Evolutionary conservation across 805 yeast species (phyloP).

Genomic region (Sungouiella thailandica): DNA sequence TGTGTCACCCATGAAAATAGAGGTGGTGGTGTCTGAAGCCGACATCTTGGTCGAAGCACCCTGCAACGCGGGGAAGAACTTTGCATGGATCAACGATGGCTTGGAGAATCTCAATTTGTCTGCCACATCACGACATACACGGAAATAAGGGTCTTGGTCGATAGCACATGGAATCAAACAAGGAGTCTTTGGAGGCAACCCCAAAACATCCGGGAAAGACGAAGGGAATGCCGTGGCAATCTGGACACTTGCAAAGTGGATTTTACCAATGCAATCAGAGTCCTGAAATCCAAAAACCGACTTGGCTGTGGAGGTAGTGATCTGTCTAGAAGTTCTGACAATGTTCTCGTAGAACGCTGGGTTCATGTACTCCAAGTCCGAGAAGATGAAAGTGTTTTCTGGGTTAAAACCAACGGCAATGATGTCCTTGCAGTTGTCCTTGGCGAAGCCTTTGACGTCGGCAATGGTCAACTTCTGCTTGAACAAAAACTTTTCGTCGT

Average conservation of each 20-base stretch:
- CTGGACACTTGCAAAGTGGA: conserved; percentile 94
- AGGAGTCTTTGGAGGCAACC: conserved; percentile 83
- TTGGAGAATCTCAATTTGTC: conserved; percentile 84
- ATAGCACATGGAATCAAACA: conserved; percentile 98
- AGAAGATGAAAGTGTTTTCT: conserved; percentile 90
- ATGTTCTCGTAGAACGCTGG: conserved; percentile 92
- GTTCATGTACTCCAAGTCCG: conserved; percentile 90
- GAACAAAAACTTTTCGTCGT: conserved; percentile 94
- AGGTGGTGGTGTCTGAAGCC: conserved; percentile 84
- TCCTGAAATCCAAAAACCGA: conserved; percentile 96
- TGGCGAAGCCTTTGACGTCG: conserved; percentile 77
- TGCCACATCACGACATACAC: conserved; percentile 97
- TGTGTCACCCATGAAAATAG: conserved; percentile 94
- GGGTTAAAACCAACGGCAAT: conserved; percentile 93
- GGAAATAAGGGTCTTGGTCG: conserved; percentile 97
- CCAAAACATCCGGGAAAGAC: conserved; percentile 91
- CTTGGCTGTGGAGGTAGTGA: conserved; percentile 94
- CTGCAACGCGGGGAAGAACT: conserved; percentile 97
- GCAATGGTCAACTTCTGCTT: conserved; percentile 85
- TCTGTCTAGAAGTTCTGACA: conserved; percentile 86
- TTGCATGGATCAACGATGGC: conserved; percentile 89
- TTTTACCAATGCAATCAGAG: conserved; percentile 88
- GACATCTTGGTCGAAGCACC: conserved; percentile 97
- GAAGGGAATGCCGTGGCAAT: conserved; percentile 95
- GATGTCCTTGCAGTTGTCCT: conserved; percentile 86